A percentile compares a stretch with the other conserved stretches of the same genome.
Conservation (phyloP, 2,329 filamentous ascomycete genomes). For the Ilyonectria mors-panacis region DNA sequence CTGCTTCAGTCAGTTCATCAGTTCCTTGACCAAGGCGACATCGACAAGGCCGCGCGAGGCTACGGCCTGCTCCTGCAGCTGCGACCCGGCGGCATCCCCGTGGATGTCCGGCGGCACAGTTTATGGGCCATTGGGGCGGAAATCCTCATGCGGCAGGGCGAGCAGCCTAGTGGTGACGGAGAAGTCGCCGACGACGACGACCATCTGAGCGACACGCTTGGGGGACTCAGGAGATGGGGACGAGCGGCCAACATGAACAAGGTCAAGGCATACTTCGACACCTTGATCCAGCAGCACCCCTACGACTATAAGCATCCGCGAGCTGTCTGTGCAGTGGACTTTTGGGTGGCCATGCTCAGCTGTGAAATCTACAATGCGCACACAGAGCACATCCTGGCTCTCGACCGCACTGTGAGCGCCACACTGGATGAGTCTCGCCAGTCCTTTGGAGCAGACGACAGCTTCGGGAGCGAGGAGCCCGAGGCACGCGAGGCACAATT, state of each 20-base stretch:
- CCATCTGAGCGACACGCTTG: background rate
- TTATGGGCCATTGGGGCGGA: slow-evolving; percentile 91
- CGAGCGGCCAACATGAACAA: slow-evolving; percentile 61
- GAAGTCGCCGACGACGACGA: slow-evolving; percentile 1
- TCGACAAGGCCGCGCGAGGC: slow-evolving; percentile 79
- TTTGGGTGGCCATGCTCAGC: slow-evolving; percentile 85
- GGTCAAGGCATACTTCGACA: slow-evolving; percentile 78
- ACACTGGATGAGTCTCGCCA: slow-evolving; percentile 50
- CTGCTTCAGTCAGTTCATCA: slow-evolving; percentile 80
- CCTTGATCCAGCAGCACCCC: slow-evolving; percentile 82
- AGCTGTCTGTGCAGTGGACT: slow-evolving; percentile 77
- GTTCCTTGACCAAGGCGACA: slow-evolving; percentile 79
- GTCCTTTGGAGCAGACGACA: slow-evolving; percentile 39
- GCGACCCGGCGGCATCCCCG: slow-evolving; percentile 53
- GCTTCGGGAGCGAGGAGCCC: slow-evolving; percentile 38
- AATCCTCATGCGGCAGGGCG: slow-evolving; percentile 77
- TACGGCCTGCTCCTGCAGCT: slow-evolving; percentile 81
- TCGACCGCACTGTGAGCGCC: slow-evolving; percentile 53
- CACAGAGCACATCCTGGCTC: slow-evolving; percentile 67
- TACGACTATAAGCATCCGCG: slow-evolving; percentile 74
- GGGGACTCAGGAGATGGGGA: slow-evolving; percentile 55
- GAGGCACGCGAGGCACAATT: slow-evolving; percentile 36
- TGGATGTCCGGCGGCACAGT: slow-evolving; percentile 79
- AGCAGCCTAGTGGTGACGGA: slow-evolving; percentile 48
- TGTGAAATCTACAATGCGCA: slow-evolving; percentile 85